Evolutionary conservation across 2,329 filamentous ascomycete genomes (phyloP).

Genomic region (Dryadomyces quercivorus): DNA sequence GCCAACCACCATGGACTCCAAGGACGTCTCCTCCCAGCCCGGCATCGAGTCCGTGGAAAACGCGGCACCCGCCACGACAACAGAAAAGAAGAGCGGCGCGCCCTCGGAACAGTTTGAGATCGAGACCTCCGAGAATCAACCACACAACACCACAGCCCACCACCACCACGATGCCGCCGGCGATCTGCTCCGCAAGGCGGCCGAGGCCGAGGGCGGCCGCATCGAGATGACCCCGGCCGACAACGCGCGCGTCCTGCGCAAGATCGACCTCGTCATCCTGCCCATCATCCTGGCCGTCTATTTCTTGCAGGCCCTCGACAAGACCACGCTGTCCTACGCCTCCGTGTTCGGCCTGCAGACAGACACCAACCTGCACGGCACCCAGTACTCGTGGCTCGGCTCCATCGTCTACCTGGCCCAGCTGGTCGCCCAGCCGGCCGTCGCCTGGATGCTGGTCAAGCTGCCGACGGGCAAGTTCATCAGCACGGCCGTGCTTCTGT

Average conservation of each 20-base stretch:
- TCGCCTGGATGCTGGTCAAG: constrained; percentile 14
- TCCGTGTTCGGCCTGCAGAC: constrained; percentile 12
- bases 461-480: constrained; percentile 16
- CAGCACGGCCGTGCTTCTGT: constrained; percentile 13
- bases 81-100: background rate
- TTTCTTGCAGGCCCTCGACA: constrained; percentile 14
- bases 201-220: constrained; percentile 5
- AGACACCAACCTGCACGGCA: constrained; percentile 9
- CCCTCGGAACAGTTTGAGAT: background rate
- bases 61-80: background rate
- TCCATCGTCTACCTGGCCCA: constrained; percentile 25
- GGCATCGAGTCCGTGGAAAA: constrained; percentile 8
- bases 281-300: constrained; percentile 25
- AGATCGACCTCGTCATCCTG: constrained; percentile 37
- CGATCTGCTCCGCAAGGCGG: constrained; percentile 11
- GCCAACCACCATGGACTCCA: background rate
- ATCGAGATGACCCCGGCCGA: constrained; percentile 38
- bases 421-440: constrained; percentile 14
- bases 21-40: background rate
- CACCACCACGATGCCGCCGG: constrained; percentile 10
- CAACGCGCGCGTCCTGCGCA: constrained; percentile 35
- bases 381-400: constrained; percentile 15
- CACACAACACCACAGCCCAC: background rate
- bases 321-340: constrained; percentile 12
- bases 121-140: constrained; percentile 7